Percentiles rank a stretch among this genome's conserved stretches.
phyloP scores from a whole-genome alignment of 202 grass and related monocot species.

The Setaria viridis region DNA sequence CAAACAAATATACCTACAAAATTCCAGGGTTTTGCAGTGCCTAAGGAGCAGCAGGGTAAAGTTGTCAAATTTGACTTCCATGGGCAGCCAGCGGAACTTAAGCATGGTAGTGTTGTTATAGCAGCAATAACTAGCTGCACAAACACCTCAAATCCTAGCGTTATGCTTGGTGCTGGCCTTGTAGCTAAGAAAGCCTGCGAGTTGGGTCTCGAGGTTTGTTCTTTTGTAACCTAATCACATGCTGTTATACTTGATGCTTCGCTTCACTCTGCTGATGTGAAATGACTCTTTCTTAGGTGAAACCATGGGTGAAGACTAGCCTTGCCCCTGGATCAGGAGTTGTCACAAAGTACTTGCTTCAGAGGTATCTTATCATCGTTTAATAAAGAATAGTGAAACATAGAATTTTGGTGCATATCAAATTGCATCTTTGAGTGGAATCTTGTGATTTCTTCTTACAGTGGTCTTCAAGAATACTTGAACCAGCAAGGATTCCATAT shows the following conservation, averaged over 20 bases:
- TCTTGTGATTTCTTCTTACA: conserved; percentile 45
- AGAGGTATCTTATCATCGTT: conserved; percentile 64
- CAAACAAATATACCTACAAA: not conserved
- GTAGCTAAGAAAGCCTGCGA: conserved; percentile 94
- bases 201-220: conserved; percentile 83
- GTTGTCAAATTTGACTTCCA: conserved; percentile 88
- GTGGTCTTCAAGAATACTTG: conserved; percentile 89
- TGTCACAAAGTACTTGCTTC: conserved; percentile 95
- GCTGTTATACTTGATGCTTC: not conserved
- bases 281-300: conserved; percentile 63
- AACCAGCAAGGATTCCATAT: conserved; percentile 90
- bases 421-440: conserved; percentile 23
- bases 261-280: conserved; percentile 40
- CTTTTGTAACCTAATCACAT: not conserved
- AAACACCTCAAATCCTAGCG: conserved; percentile 98
- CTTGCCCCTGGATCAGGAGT: conserved; percentile 97
- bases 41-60: conserved; percentile 87
- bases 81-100: conserved; percentile 81
- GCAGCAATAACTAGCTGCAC: conserved; percentile 98
- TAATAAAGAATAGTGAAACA: conserved; percentile 31
- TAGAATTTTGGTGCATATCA: conserved; percentile 7
- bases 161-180: conserved; percentile 98
- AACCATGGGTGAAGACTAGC: conserved; percentile 99
- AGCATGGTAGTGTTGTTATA: conserved; percentile 96
- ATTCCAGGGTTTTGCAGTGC: conserved; percentile 85